These are phyloP conservation scores for Lithospermum erythrorhizon DNA, from an alignment of 257 asterid species.

Conservation along the genomic window DNA sequence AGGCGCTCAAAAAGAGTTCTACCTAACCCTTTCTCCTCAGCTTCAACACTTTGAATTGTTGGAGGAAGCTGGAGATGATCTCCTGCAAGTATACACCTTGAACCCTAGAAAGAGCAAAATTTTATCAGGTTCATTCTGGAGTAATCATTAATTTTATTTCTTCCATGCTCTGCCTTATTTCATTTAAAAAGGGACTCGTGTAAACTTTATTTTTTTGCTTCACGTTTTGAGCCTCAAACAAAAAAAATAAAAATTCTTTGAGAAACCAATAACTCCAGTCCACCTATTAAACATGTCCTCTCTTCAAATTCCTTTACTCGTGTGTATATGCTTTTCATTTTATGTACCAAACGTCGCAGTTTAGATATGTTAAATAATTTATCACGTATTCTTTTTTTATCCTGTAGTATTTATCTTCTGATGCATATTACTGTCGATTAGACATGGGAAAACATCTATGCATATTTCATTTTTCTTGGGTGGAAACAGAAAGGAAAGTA, in stretches of 20 bases:
- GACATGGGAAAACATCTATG: neutral
- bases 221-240: neutral
- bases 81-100: slow-evolving; percentile 86
- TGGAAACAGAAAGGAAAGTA: neutral
- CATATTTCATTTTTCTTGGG: neutral
- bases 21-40: slow-evolving; percentile 89
- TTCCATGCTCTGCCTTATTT: neutral
- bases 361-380: too few relatives aligned
- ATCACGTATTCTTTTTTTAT: too few relatives aligned
- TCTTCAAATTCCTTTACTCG: neutral
- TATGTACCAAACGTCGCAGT: too few relatives aligned
- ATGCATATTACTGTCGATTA: too few relatives aligned
- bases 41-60: slow-evolving; percentile 94
- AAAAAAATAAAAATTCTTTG: neutral
- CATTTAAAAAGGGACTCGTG: too few relatives aligned
- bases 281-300: neutral
- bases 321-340: too few relatives aligned
- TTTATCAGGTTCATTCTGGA: slow-evolving; percentile 12
- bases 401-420: too few relatives aligned
- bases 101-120: slow-evolving; percentile 40
- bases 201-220: too few relatives aligned
- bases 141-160: neutral
- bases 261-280: neutral
- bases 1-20: slow-evolving; percentile 93
- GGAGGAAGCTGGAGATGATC: slow-evolving; percentile 99